phyloP scores from a whole-genome alignment of 805 yeast species.

The Wickerhamomyces chambardii region DNA sequence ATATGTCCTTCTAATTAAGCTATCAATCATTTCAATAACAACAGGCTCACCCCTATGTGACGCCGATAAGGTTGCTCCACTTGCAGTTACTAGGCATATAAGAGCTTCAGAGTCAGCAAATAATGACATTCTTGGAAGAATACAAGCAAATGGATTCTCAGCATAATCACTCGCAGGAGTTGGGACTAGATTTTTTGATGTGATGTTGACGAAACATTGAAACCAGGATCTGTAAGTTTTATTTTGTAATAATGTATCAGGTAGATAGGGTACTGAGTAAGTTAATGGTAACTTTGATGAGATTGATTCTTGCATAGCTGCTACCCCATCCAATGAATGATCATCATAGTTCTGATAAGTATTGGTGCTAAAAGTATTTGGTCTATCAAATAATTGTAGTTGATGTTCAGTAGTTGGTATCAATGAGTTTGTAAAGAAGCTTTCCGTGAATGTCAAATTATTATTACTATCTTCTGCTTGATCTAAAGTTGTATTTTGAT shows the following conservation, averaged over 20 bases:
- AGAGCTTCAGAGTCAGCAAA: slow-evolving; percentile 43
- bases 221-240: slow-evolving; percentile 54
- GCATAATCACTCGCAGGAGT: slow-evolving; percentile 46
- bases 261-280: slow-evolving; percentile 29
- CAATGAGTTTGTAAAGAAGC: too few relatives aligned
- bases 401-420: too few relatives aligned
- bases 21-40: slow-evolving; percentile 33
- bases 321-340: too few relatives aligned
- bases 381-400: too few relatives aligned
- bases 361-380: too few relatives aligned
- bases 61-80: slow-evolving; percentile 32
- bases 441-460: too few relatives aligned
- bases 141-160: slow-evolving; percentile 56
- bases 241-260: slow-evolving; percentile 49
- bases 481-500: not conserved
- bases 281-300: not conserved
- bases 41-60: slow-evolving; percentile 11
- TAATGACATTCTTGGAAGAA: slow-evolving; percentile 64
- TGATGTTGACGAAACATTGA: slow-evolving; percentile 52
- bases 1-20: slow-evolving; percentile 46
- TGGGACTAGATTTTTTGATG: slow-evolving; percentile 56
- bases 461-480: too few relatives aligned
- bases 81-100: slow-evolving; percentile 45
- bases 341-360: too few relatives aligned
- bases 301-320: not conserved